Base-by-base conservation (phyloP, 441 rosid species). In the Populus trichocarpa region DNA sequence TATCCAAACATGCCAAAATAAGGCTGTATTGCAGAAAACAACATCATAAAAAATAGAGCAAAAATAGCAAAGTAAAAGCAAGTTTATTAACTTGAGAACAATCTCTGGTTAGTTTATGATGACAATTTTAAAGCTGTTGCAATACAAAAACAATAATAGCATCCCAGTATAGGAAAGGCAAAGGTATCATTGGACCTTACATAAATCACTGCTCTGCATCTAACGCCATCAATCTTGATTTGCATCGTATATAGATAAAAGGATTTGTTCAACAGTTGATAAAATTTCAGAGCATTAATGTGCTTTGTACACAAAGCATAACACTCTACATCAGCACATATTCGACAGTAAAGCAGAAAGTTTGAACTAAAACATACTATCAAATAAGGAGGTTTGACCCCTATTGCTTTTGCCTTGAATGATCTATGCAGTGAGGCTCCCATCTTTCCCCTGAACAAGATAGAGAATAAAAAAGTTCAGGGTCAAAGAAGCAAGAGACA, bases 1-100 rank as follows among this genome's bases (percentile, higher is more conserved):
- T 87, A 89, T 87, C 98, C 95, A 83, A 93, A 93, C 94, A 89
- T 92, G 77, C 94, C 96, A 86, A 93, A 93, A 80, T 67, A 85
- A 22, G 96, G 96, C 93, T 92, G 91, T 80, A 57, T 2, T 57
- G 11, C 23, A 57, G 64, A 57, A 57, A 57, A 57, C 25, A 57
- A 6, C 23, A 84, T n/a, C n/a, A 71, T 70, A 32, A 76, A 25
- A 74, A 53, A 75, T 74, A 22, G 59, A 40, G 22, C 12, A 72
- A 53, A 61, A 30, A 64, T 30, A 72, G 81, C 66, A 67, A 33
- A 46, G 32, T 23, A 69, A 78, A 35, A 57, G 12, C 16, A 73
- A 68, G 46, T 16, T 67, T 18, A 67, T 33, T n/a, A 57, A 2
- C 63, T 57, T 57, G 63, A 57, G 63, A 57, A 57, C 63, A 57